Percentiles rank a stretch among this genome's conserved stretches.
Conservation (phyloP, 495 filamentous ascomycete genomes). For the Tetracladium setigerum region DNA sequence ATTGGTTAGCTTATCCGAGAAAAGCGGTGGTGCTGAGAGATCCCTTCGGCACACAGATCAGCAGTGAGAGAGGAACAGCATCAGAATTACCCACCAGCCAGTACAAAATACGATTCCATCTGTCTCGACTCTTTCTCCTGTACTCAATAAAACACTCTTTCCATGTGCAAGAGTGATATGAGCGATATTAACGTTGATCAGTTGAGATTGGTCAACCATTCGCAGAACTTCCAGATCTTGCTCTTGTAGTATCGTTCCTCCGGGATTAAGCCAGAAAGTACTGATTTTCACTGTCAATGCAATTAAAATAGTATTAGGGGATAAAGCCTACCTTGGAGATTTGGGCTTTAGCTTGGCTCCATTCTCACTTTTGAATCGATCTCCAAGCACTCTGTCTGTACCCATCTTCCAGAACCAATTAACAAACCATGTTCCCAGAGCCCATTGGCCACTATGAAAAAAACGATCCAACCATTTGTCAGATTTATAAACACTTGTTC, state of each 20-base stretch:
- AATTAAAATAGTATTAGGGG: background rate
- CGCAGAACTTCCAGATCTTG: background rate
- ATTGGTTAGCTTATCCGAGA: background rate
- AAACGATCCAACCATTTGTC: conserved; percentile 15
- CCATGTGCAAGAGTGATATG: background rate
- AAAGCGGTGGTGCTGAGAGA: conserved; percentile 5
- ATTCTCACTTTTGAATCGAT: conserved; percentile 12
- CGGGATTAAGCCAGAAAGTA: conserved; percentile 4
- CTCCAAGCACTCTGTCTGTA: background rate
- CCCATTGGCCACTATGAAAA: conserved; percentile 13
- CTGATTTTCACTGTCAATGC: background rate
- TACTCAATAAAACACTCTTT: conserved; percentile 4
- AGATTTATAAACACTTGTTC: conserved; percentile 1
- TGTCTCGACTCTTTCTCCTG: conserved; percentile 7
- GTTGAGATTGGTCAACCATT: conserved; percentile 4
- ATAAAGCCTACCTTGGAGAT: background rate
- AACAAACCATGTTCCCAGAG: conserved; percentile 10
- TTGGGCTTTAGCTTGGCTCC: conserved; percentile 7
- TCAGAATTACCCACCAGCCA: too few relatives aligned
- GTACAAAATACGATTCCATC: conserved; percentile 25
- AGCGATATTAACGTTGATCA: conserved; percentile 1
- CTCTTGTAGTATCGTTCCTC: conserved; percentile 3
- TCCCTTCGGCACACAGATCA: too few relatives aligned
- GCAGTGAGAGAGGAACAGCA: too few relatives aligned
- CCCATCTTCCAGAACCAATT: conserved; percentile 1